A percentile compares a stretch with the other conserved stretches of the same genome.
Evolutionary conservation across 163 green algal species (phyloP).

Genomic region (Scenedesmus sp.): DNA sequence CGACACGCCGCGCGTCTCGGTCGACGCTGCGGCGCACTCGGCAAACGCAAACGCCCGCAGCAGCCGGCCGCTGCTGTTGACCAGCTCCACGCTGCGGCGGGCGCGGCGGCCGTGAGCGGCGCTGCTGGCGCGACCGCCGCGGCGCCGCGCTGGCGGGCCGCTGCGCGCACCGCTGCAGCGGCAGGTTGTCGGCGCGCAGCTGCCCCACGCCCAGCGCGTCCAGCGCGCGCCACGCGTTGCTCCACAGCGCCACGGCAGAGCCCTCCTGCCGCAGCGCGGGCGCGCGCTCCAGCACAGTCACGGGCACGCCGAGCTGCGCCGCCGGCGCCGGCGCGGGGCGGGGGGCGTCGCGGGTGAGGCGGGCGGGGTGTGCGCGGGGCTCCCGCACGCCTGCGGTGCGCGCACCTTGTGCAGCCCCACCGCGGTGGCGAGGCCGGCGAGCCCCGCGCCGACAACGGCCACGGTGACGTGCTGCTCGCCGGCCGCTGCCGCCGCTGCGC

Average conservation of each 20-base stretch:
- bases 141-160: not conserved
- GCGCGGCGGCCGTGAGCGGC: not conserved
- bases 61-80: conserved; percentile 6
- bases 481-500: no score
- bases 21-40: conserved; percentile 9
- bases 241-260: conserved; percentile 71
- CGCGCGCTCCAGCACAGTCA: conserved; percentile 64
- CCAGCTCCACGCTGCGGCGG: conserved; percentile 15
- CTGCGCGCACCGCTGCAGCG: conserved; percentile 37
- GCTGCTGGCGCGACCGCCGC: not conserved
- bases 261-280: conserved; percentile 51
- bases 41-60: conserved; percentile 17
- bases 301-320: conserved; percentile 59
- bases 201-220: conserved; percentile 68
- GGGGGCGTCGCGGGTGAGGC: no score
- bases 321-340: no score
- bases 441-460: conserved; percentile 73
- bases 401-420: conserved; percentile 73
- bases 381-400: no score
- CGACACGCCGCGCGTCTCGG: conserved; percentile 80
- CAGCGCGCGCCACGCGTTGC: conserved; percentile 77
- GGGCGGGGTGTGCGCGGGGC: no score
- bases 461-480: conserved; percentile 51
- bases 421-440: conserved; percentile 79
- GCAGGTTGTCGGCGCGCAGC: conserved; percentile 55